Evolutionary conservation across 2,329 filamentous ascomycete genomes (phyloP).

Genomic region (Macrophomina phaseolina): DNA sequence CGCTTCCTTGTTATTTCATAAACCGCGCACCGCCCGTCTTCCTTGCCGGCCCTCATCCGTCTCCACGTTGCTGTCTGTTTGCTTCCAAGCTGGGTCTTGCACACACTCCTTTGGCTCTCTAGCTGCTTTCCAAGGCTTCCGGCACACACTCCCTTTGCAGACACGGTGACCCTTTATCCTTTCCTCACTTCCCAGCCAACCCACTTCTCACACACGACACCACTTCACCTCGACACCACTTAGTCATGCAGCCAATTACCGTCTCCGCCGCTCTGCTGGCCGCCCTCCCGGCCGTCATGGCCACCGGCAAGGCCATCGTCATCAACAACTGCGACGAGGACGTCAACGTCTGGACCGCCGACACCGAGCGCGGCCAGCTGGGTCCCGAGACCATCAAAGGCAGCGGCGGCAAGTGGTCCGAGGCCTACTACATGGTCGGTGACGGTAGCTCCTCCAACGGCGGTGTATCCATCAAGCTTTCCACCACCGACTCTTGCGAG

Average conservation of each 20-base stretch:
- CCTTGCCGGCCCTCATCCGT: constrained; percentile 32
- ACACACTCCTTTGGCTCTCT: constrained; percentile 45
- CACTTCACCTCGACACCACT: background rate
- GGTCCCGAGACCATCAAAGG: constrained; percentile 37
- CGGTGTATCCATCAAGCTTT: constrained; percentile 49
- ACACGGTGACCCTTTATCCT: background rate
- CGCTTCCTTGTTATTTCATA: constrained; percentile 38
- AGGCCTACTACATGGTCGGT: constrained; percentile 40
- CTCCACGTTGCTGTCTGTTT: constrained; percentile 24
- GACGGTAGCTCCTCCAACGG: constrained; percentile 33
- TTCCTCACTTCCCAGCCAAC: background rate
- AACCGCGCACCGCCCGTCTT: constrained; percentile 40
- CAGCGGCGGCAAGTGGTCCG: constrained; percentile 33
- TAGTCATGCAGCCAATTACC: constrained; percentile 42
- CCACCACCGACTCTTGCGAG: constrained; percentile 40
- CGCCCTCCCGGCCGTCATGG: constrained; percentile 34
- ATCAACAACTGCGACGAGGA: constrained; percentile 46
- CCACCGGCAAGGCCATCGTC: constrained; percentile 36
- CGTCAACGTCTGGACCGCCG: constrained; percentile 47
- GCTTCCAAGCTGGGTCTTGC: constrained; percentile 46
- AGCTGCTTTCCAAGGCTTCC: constrained; percentile 50
- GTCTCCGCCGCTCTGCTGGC: constrained; percentile 41
- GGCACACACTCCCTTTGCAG: constrained; percentile 42
- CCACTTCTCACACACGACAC: background rate
- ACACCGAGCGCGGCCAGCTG: constrained; percentile 35